phyloP scores from a whole-genome alignment of 2,329 filamentous ascomycete species.

The Mycosphaerella sp. region DNA sequence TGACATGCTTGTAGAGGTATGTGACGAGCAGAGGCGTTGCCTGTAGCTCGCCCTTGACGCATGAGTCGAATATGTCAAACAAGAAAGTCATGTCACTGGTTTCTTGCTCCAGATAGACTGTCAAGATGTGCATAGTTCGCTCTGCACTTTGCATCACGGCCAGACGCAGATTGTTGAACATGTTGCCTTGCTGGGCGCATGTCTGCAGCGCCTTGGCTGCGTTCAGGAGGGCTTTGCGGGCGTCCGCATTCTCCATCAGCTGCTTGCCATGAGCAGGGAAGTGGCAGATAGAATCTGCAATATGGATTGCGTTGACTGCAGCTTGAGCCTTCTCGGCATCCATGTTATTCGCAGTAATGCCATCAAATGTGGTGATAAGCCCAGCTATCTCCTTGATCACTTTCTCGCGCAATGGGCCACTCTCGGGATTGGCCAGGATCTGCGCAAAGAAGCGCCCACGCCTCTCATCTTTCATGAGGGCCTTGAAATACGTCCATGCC shows the following conservation, averaged over 20 bases:
- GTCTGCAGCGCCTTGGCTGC: constrained; percentile 73
- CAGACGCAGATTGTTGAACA: constrained; percentile 68
- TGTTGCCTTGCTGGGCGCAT: constrained; percentile 60
- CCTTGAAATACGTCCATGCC: constrained; percentile 72
- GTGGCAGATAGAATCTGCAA: constrained; percentile 70
- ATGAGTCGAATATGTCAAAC: constrained; percentile 74
- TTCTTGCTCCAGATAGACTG: constrained; percentile 67
- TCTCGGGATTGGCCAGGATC: constrained; percentile 68
- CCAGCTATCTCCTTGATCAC: constrained; percentile 66
- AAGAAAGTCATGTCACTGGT: constrained; percentile 63
- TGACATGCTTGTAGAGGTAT: constrained; percentile 79
- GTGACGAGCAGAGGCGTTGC: constrained; percentile 66
- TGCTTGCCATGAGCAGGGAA: constrained; percentile 60
- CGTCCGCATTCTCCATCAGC: constrained; percentile 51
- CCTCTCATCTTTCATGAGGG: constrained; percentile 71
- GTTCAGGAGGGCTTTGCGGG: constrained; percentile 54
- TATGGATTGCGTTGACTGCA: constrained; percentile 79
- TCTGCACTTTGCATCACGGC: constrained; percentile 85
- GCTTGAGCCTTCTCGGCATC: constrained; percentile 65
- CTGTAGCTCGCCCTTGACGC: constrained; percentile 78
- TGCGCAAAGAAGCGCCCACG: constrained; percentile 91
- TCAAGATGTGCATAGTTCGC: constrained; percentile 78
- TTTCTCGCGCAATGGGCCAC: constrained; percentile 65
- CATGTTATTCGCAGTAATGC: constrained; percentile 46
- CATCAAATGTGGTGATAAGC: constrained; percentile 55